These are phyloP conservation scores for Cyclocybe aegerita DNA, from an alignment of 768 basidiomycete genomes.

Conservation along the genomic window DNA sequence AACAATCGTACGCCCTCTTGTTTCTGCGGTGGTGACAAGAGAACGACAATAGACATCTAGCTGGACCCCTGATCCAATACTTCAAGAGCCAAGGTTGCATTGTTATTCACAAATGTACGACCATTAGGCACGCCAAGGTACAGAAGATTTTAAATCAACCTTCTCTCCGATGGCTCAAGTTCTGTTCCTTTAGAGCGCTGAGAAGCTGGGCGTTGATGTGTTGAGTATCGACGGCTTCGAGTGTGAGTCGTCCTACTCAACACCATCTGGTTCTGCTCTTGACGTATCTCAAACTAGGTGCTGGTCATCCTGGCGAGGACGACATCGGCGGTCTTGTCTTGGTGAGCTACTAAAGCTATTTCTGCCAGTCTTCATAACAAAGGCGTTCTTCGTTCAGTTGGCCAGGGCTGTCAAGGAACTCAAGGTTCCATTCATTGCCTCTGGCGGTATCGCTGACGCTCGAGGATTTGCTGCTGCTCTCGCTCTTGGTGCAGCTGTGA, in stretches of 20 bases:
- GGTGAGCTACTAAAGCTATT: conserved; percentile 37
- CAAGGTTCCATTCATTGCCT: conserved; percentile 83
- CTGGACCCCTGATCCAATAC: conserved; percentile 73
- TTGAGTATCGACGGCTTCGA: conserved; percentile 91
- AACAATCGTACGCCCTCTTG: conserved; percentile 67
- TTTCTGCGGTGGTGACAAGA: not conserved
- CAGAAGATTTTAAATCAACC: not conserved
- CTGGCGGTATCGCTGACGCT: conserved; percentile 87
- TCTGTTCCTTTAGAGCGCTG: conserved; percentile 43
- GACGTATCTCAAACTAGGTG: conserved; percentile 47
- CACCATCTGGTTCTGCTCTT: conserved; percentile 1
- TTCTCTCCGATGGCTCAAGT: not conserved
- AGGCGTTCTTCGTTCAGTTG: conserved; percentile 44
- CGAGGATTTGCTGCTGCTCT: conserved; percentile 82
- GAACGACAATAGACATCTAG: conserved; percentile 32
- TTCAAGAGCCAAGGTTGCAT: conserved; percentile 78
- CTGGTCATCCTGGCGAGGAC: conserved; percentile 93
- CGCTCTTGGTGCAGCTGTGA: conserved; percentile 75
- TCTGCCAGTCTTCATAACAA: not conserved
- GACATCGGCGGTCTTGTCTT: conserved; percentile 88
- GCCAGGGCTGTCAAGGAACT: conserved; percentile 86
- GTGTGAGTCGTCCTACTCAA: conserved; percentile 46
- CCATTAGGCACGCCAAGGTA: conserved; percentile 83
- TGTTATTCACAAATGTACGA: conserved; percentile 91
- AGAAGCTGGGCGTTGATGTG: conserved; percentile 79